Evolutionary conservation across 2,329 filamentous ascomycete genomes (phyloP), one percentile per base, ranked within the genome.

Genomic region (Aschersonia sp.): DNA sequence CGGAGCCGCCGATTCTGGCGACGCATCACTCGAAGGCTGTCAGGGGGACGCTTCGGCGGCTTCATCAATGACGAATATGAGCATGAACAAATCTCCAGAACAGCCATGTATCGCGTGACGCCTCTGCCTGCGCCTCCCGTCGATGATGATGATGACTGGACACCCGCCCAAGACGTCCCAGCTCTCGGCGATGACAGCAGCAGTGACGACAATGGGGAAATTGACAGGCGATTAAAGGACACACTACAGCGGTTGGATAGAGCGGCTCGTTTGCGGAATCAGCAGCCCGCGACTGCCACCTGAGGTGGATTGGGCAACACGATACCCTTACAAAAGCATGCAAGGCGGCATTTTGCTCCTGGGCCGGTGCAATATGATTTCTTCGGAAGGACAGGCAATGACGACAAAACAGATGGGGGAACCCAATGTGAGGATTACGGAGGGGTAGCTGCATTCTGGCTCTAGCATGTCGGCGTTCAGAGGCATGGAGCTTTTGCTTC

Each of bases 201-300:
- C 46, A 56, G 56, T 35, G 53, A 56, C 10, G 53, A 54, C 41
- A 47, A 45, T 11, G 22, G 7, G 8, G 53, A 50, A 6, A 50
- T 51, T 8, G 53, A 49, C 41, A 56, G 56, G 7, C 58, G 58
- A 2, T 52, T 68, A 43, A 56, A 54, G 44, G 60, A 65, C 43
- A 66, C 59, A 49, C 60, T 64, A 45, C 65, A 66, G 41, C 60
- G 70, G 45, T 50, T 73, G 31, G 56, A 59, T 41, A 59, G 69
- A 32, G 69, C 70, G 1, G 60, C 64, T 32, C 60, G 56, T 47
- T 54, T 73, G 45, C 57, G 71, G 40, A 54, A 56, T 32, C 55
- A 59, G 42, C 55, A 57, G 30, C 50, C n/a, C 7, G 32, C 35
- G 5, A 6, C 41, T 12, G 30, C 35, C 11, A 30, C 30, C 11